A percentile compares a stretch with the other conserved stretches of the same genome.
phyloP scores from a whole-genome alignment of 1,284 basidiomycete genomes.

The Ustilago curta region DNA sequence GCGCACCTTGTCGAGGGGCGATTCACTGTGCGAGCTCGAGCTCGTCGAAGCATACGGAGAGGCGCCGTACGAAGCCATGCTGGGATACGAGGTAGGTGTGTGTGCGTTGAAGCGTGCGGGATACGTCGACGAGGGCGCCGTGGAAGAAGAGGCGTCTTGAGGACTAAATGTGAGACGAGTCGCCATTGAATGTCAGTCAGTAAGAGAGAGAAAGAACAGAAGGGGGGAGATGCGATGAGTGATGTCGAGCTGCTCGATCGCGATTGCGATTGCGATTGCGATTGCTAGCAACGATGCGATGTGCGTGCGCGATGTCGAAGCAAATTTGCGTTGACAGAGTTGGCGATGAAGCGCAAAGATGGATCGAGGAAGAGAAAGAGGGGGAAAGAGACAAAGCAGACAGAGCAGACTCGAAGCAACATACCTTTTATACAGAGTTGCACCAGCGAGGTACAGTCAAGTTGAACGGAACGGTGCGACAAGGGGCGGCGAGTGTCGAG shows the following conservation, averaged over 20 bases:
- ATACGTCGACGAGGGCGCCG: slow-evolving; percentile 12
- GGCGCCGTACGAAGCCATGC: slow-evolving; percentile 56
- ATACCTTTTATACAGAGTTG: too few relatives aligned
- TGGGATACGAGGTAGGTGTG: slow-evolving; percentile 13
- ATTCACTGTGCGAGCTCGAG: slow-evolving; percentile 42
- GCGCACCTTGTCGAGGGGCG: slow-evolving; percentile 82
- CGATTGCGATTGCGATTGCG: not conserved
- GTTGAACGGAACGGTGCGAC: too few relatives aligned
- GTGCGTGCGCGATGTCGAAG: too few relatives aligned
- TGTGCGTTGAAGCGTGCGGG: slow-evolving; percentile 11
- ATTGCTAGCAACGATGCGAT: too few relatives aligned
- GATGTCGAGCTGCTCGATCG: not conserved
- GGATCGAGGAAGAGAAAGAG: too few relatives aligned
- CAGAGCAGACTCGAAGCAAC: too few relatives aligned
- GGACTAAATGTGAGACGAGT: slow-evolving; percentile 41
- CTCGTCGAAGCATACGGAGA: slow-evolving; percentile 51
- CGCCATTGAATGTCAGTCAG: slow-evolving; percentile 40
- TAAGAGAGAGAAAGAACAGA: not conserved
- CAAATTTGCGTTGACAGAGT: too few relatives aligned
- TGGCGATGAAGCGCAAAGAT: too few relatives aligned
- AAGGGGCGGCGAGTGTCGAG: too few relatives aligned
- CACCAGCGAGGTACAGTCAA: too few relatives aligned
- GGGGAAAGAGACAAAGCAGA: too few relatives aligned
- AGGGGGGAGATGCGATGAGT: not conserved
- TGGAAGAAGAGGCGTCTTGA: slow-evolving; percentile 19